Percentiles rank a stretch among this genome's conserved stretches.
phyloP scores from a whole-genome alignment of 2,329 filamentous ascomycete species.

The Hypoxylon sp. region DNA sequence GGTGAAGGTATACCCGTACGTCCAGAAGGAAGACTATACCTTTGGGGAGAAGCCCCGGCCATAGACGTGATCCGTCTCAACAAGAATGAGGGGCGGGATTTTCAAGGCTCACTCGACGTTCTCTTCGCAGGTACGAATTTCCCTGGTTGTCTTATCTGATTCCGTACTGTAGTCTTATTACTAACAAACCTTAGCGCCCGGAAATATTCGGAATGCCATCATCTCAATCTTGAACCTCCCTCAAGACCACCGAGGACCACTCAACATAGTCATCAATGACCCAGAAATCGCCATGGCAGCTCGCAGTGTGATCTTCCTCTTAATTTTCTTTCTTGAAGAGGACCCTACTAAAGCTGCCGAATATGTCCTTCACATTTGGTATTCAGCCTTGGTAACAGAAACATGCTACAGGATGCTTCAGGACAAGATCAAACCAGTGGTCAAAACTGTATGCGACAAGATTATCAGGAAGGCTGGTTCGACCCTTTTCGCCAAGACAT shows the following conservation, averaged over 20 bases:
- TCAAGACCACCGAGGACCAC: conserved; percentile 4
- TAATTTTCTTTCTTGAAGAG: conserved; percentile 32
- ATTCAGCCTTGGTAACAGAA: conserved; percentile 30
- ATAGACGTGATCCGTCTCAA: conserved; percentile 33
- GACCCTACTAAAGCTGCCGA: conserved; percentile 23
- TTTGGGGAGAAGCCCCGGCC: conserved; percentile 43
- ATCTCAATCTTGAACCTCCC: conserved; percentile 28
- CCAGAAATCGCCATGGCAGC: conserved; percentile 27
- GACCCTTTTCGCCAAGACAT: conserved; percentile 31
- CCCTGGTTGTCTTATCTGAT: not conserved
- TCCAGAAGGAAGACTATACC: conserved; percentile 14
- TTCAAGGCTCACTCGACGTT: conserved; percentile 12
- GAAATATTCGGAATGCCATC: conserved; percentile 37
- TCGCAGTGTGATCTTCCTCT: conserved; percentile 34
- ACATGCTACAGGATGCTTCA: conserved; percentile 14
- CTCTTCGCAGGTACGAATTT: conserved; percentile 33
- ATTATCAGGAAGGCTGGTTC: conserved; percentile 21
- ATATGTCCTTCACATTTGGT: conserved; percentile 38
- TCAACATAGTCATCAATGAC: conserved; percentile 36
- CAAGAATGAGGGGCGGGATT: conserved; percentile 27
- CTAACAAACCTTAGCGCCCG: conserved; percentile 27
- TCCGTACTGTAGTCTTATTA: not conserved
- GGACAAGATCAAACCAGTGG: conserved; percentile 22
- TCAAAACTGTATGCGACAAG: conserved; percentile 38
- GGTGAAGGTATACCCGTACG: not conserved